Evolutionary conservation across 2,329 filamentous ascomycete species (phyloP), one percentile per base, ranked within the genome.

Genomic region (Dactylella cylindrospora): DNA sequence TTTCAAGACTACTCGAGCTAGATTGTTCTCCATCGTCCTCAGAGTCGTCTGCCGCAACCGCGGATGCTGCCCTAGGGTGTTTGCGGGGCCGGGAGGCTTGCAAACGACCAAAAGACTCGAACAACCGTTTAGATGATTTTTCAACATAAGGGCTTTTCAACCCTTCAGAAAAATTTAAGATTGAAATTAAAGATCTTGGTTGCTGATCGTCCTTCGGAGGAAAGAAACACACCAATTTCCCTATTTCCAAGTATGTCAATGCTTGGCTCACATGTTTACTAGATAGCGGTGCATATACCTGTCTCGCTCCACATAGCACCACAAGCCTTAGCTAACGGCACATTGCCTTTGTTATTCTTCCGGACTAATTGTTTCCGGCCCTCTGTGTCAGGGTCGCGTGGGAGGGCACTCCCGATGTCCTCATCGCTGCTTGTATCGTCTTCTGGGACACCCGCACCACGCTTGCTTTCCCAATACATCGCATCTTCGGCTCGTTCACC

Each of bases 391-490:
- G 44, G 59, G 9, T 35, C 59, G 7, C 65, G 65, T 22, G 65
- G 43, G 5, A 61, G 59, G 4, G 66, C 66, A 47, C 67, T 67
- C 20, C 73, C 74, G 40, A 90, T 88, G 66, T 90, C 87, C 61
- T 88, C 85, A 65, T 89, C 85, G 68, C 87, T 94, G 2, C 89
- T 96, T 66, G 88, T 91, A 66, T 93, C 88, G 54, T 87, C 86
- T 23, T 73, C 71, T 43, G 75, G 71, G 52, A 74, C 65, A 10
- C 75, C 72, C 36, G 74, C 73, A 64, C 77, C 74, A 47, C 76
- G 66, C 62, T 74, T 72, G 66, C 75, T 68, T 49, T 73, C 72
- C 65, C 59, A 33, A 51, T 65, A 65, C 66, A 68, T 38, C 32
- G 84, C 80, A 61, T 84, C 77, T 3, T 84, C 72, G 50, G 73